Conservation (phyloP, 2,329 filamentous ascomycete genomes). For the Fusarium phyllophilum region DNA sequence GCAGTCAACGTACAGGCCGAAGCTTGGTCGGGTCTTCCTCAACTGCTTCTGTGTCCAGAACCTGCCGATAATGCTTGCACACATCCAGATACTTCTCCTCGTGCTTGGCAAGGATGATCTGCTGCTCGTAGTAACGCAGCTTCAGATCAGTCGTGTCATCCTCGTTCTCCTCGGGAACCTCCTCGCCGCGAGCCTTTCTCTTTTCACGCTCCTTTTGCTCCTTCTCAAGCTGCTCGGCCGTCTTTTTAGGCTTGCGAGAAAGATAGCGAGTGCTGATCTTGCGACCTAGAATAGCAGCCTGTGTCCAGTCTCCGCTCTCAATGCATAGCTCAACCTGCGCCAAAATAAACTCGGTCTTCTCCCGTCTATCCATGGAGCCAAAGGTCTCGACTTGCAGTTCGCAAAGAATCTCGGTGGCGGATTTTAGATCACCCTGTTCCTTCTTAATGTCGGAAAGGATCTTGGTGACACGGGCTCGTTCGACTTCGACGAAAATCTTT, state of each 20-base stretch:
- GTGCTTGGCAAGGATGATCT: conserved; percentile 94
- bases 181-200: conserved; percentile 81
- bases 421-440: conserved; percentile 88
- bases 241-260: conserved; percentile 89
- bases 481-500: conserved; percentile 99
- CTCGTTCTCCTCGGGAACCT: conserved; percentile 79
- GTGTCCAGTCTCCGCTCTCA: conserved; percentile 94
- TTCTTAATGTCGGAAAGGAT: conserved; percentile 99
- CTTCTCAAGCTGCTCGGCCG: conserved; percentile 87
- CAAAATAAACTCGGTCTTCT: conserved; percentile 99
- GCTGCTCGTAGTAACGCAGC: conserved; percentile 95
- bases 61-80: conserved; percentile 98
- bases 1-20: conserved; percentile 72
- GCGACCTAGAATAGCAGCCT: conserved; percentile 90
- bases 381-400: conserved; percentile 99
- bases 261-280: conserved; percentile 98
- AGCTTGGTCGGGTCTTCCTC: conserved; percentile 90
- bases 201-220: conserved; percentile 89
- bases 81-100: conserved; percentile 97
- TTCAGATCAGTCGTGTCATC: conserved; percentile 98
- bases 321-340: conserved; percentile 96
- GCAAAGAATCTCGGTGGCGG: conserved; percentile 91
- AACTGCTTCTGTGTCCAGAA: conserved; percentile 94
- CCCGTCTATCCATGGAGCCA: conserved; percentile 94
- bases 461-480: conserved; percentile 92